Conservation (phyloP, 169 alveolate species). For the Plasmodium gonderi region DNA sequence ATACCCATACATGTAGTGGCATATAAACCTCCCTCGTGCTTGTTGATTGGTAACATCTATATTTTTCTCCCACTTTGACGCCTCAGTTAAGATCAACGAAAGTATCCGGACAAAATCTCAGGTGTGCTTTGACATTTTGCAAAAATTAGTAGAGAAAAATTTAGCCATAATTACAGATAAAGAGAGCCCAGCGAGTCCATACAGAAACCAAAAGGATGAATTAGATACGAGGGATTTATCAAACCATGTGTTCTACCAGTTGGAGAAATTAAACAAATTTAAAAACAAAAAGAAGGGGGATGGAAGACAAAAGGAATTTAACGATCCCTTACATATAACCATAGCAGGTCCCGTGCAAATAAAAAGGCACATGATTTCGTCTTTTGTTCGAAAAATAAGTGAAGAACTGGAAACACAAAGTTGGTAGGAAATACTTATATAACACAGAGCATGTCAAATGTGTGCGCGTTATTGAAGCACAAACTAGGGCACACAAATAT, state of each 20-base stretch:
- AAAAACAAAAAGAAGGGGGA: background rate
- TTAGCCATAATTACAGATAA: background rate
- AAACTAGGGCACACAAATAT: too few relatives aligned
- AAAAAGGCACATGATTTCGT: conserved; percentile 41
- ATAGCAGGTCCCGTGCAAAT: conserved; percentile 46
- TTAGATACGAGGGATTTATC: conserved; percentile 10
- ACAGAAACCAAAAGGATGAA: background rate
- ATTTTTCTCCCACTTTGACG: background rate
- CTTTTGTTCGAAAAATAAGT: conserved; percentile 34
- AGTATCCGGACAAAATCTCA: conserved; percentile 2
- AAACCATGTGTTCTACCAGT: conserved; percentile 39
- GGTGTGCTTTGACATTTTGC: conserved; percentile 12
- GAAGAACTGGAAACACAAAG: conserved; percentile 35
- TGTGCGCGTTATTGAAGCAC: too few relatives aligned
- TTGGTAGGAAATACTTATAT: too few relatives aligned
- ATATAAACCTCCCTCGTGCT: too few relatives aligned
- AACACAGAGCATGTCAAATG: too few relatives aligned
- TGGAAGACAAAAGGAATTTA: background rate
- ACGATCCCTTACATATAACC: conserved; percentile 33
- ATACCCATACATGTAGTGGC: background rate
- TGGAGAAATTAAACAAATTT: conserved; percentile 27
- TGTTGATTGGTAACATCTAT: background rate
- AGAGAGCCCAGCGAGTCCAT: background rate
- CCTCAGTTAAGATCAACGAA: conserved; percentile 26
- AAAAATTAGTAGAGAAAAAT: conserved; percentile 31